Evolutionary conservation across 208 protist genomes (phyloP).

Genomic region (Leishmania arabica): DNA sequence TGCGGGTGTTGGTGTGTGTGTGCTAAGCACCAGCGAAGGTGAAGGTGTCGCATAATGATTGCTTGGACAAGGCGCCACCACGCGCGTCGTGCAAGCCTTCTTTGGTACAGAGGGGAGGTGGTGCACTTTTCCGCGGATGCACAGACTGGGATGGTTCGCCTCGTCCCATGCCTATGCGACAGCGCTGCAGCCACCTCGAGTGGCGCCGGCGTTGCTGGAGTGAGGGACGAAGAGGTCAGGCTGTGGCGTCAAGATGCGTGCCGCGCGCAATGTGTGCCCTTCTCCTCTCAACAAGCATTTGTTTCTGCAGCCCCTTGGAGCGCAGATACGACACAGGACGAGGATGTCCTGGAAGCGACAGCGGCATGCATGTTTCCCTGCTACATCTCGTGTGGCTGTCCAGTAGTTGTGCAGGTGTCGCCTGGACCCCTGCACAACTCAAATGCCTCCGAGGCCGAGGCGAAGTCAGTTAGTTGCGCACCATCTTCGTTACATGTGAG

Average conservation of each 20-base stretch:
- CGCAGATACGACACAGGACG: not conserved
- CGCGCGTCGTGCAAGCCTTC: not conserved
- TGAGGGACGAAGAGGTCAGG: not conserved
- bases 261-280: not conserved
- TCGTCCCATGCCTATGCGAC: not conserved
- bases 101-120: slow-evolving; percentile 13
- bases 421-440: not conserved
- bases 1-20: not conserved
- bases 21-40: not conserved
- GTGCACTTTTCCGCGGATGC: slow-evolving; percentile 28
- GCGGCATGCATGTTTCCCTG: slow-evolving; percentile 21
- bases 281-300: slow-evolving; percentile 20
- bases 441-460: not conserved
- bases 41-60: slow-evolving; percentile 3
- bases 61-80: not conserved
- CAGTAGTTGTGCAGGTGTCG: not conserved
- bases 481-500: not conserved
- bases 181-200: not conserved
- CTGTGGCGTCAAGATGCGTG: not conserved
- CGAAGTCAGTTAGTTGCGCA: not conserved
- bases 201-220: not conserved
- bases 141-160: slow-evolving; percentile 19
- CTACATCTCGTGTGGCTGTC: slow-evolving; percentile 23
- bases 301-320: not conserved
- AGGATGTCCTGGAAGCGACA: not conserved